Evolutionary conservation across 1,284 basidiomycete genomes (phyloP).

Genomic region (Rhodotorula sp.): DNA sequence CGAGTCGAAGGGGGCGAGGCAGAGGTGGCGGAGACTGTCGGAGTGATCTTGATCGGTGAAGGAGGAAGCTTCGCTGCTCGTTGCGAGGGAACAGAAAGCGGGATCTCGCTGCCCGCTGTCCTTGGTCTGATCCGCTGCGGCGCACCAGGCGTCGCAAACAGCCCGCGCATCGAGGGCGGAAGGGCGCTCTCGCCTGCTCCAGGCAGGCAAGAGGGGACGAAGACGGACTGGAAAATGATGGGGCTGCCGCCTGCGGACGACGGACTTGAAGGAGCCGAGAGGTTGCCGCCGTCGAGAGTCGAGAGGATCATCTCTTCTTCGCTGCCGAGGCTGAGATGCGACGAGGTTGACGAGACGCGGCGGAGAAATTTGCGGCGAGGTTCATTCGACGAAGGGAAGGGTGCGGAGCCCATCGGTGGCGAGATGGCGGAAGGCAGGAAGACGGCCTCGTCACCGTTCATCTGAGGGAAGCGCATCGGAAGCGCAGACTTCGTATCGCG

Average conservation of each 20-base stretch:
- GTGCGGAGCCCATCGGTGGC: neutral
- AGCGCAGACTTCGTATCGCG: neutral
- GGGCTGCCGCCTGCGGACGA: neutral
- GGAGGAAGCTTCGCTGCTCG: neutral
- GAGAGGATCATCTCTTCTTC: constrained; percentile 7
- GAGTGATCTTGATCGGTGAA: neutral
- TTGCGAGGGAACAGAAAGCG: neutral
- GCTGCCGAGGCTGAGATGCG: constrained; percentile 1
- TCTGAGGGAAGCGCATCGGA: constrained; percentile 8
- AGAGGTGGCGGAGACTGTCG: neutral
- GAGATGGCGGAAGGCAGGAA: neutral
- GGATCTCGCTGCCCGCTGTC: too few species aligned
- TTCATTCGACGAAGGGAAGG: neutral
- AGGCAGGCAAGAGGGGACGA: neutral
- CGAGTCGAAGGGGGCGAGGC: neutral
- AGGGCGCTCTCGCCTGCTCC: neutral
- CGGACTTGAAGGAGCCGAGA: neutral
- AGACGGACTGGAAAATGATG: neutral
- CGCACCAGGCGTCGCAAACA: neutral
- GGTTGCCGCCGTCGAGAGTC: neutral
- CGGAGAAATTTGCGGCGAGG: neutral
- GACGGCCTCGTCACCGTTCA: neutral
- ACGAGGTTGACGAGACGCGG: neutral
- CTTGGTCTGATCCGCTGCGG: too few species aligned
- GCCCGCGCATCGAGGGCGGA: constrained; percentile 4